Evolutionary conservation across 305 asterid genomes (phyloP), one percentile per base, ranked within the genome.

Genomic region (Fraxinus baroniana): DNA sequence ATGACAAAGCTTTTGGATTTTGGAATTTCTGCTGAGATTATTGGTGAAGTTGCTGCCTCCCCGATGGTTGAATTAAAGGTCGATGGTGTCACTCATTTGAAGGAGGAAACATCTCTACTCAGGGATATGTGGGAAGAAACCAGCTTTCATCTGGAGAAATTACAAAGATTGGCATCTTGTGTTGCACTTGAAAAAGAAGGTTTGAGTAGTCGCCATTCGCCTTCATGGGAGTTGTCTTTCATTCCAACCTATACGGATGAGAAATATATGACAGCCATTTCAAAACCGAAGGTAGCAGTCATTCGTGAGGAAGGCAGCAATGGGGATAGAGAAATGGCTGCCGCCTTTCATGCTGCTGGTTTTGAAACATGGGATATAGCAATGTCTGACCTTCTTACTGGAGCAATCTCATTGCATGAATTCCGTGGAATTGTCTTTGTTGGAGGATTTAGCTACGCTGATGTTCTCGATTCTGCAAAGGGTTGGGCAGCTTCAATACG

Each of bases 391-490:
- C 95, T 95, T 84, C 94, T 94, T 28, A 83, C 83, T 7, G 96
- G 97, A 37, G 79, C 81, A 17, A 79, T 91, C 79, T 85, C 90
- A 0, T 83, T 94, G 85, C 76, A 81, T 35, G 81, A 87, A 49
- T 95, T 95, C 81, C 89, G 92, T 22, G 99, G 99, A 24, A 83
- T 95, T 81, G 97, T 83, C 3, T 95, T 95, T 79, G 98, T 95
- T 30, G 99, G 99, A 76, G 99, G 99, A 70, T 95, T 94, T 89
- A 95, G 99, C 89, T 95, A 95, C 41, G 98, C 98, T 0, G 98
- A 95, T 79, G 99, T 95, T n/a, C 95, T 95, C 3, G 98, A 93
- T 87, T 95, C 99, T 37, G 97, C 98, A 0, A 95, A 95, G 86
- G 98, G 98, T 37, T 95, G 98, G 98, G 97, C 94, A 7, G 95